phyloP scores from a whole-genome alignment of 176 grass and related monocot species.

The Chloris gayana region DNA sequence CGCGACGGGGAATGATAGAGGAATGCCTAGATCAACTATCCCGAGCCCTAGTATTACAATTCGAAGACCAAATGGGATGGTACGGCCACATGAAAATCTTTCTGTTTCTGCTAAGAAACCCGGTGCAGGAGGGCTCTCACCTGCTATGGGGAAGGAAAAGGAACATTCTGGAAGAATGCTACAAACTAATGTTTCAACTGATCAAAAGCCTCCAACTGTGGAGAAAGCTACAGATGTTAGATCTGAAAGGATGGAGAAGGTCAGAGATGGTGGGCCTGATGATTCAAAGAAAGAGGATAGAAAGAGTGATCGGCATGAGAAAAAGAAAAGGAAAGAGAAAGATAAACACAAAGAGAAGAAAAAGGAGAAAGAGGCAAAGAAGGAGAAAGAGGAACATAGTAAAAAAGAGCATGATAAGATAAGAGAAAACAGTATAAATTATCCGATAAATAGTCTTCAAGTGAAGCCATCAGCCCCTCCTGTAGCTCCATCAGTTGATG shows the following conservation, averaged over 20 bases:
- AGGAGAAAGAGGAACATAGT: constrained; percentile 59
- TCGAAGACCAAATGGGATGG: constrained; percentile 61
- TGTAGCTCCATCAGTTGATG: constrained; percentile 36
- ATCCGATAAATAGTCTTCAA: constrained; percentile 48
- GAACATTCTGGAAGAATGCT: constrained; percentile 35
- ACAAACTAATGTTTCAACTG: constrained; percentile 38
- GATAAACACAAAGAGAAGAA: constrained; percentile 73
- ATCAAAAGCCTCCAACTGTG: constrained; percentile 45
- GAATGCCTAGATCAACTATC: constrained; percentile 46
- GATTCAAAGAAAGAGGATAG: constrained; percentile 53
- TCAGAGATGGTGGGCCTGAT: constrained; percentile 45
- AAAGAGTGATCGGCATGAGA: constrained; percentile 51
- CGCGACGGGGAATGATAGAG: constrained; percentile 45
- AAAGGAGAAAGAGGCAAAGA: constrained; percentile 66
- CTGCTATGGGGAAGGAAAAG: constrained; percentile 57
- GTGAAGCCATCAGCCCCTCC: constrained; percentile 45
- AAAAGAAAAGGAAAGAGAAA: constrained; percentile 75
- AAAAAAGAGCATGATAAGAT: constrained; percentile 56
- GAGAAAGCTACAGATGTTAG: constrained; percentile 58
- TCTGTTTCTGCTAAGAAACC: constrained; percentile 47
- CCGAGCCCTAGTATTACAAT: constrained; percentile 64
- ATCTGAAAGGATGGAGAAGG: constrained; percentile 63
- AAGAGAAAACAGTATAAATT: constrained; percentile 54
- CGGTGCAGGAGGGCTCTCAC: constrained; percentile 21
- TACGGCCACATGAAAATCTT: constrained; percentile 39